phyloP scores from a whole-genome alignment of 805 yeast genomes.

The Wickerhamiella sorbophila region DNA sequence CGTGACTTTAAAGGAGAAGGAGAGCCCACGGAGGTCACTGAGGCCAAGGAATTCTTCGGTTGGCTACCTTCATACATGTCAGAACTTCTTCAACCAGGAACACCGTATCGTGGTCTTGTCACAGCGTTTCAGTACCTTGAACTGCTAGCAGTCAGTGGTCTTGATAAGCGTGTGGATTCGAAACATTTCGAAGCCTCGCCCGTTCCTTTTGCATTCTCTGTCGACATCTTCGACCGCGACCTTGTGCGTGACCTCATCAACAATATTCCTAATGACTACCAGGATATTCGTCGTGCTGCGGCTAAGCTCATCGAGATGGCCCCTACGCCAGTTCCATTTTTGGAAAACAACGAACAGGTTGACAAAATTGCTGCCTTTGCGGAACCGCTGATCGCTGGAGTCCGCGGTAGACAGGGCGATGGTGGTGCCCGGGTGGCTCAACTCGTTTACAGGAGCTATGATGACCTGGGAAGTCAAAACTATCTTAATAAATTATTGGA shows the following conservation, averaged over 20 bases:
- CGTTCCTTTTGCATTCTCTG: constrained; percentile 35
- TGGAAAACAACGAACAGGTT: constrained; percentile 15
- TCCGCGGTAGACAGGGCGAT: constrained; percentile 53
- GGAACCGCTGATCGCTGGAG: constrained; percentile 21
- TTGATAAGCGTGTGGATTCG: constrained; percentile 34
- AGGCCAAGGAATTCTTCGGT: constrained; percentile 30
- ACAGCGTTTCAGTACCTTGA: constrained; percentile 36
- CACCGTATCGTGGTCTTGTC: constrained; percentile 40
- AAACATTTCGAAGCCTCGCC: constrained; percentile 30
- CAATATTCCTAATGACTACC: constrained; percentile 54
- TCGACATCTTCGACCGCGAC: constrained; percentile 30
- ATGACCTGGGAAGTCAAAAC: constrained; percentile 2
- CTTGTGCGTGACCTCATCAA: constrained; percentile 41
- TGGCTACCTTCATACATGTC: constrained; percentile 29
- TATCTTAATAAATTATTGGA: constrained; percentile 26
- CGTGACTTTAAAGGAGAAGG: constrained; percentile 30
- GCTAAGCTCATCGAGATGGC: constrained; percentile 34
- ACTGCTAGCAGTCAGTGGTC: constrained; percentile 38
- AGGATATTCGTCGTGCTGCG: constrained; percentile 52
- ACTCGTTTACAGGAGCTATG: constrained; percentile 30
- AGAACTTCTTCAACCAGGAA: constrained; percentile 37
- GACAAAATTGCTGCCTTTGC: constrained; percentile 18
- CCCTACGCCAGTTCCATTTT: constrained; percentile 25
- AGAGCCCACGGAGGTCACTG: constrained; percentile 6
- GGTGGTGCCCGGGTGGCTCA: constrained; percentile 61